Evolutionary conservation across 495 filamentous ascomycete genomes (phyloP).

Genomic region (Neurospora sp.): DNA sequence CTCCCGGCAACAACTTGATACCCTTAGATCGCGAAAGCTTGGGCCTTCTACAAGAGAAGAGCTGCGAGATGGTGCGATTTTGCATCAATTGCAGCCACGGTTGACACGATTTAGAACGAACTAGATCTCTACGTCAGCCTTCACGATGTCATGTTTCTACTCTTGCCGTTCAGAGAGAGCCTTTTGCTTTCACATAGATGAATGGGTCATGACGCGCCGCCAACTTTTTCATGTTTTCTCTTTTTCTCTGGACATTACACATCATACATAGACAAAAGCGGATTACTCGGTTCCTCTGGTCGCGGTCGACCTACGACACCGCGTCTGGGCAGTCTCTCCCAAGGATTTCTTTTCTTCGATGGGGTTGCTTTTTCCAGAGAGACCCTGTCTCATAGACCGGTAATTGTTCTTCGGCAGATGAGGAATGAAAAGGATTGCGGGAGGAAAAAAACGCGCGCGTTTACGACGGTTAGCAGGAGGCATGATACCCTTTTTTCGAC

Average conservation of each 20-base stretch:
- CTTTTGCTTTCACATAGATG: slow-evolving; percentile 32
- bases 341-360: slow-evolving; percentile 15
- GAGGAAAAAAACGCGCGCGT: slow-evolving; percentile 18
- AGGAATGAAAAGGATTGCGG: slow-evolving; percentile 11
- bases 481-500: slow-evolving; percentile 29
- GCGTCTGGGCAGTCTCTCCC: slow-evolving; percentile 13
- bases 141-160: slow-evolving; percentile 33
- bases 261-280: slow-evolving; percentile 50
- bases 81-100: slow-evolving; percentile 20
- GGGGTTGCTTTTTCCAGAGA: slow-evolving; percentile 19
- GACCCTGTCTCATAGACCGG: slow-evolving; percentile 30
- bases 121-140: slow-evolving; percentile 22
- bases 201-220: slow-evolving; percentile 29
- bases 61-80: slow-evolving; percentile 15
- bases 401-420: slow-evolving; percentile 34
- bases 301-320: slow-evolving; percentile 19
- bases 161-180: slow-evolving; percentile 29
- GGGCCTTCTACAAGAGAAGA: slow-evolving; percentile 16
- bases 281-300: slow-evolving; percentile 44
- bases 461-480: slow-evolving; percentile 14
- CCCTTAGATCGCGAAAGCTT: slow-evolving; percentile 29
- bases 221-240: slow-evolving; percentile 20
- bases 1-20: slow-evolving; percentile 28
- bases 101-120: slow-evolving; percentile 21
- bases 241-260: slow-evolving; percentile 24